Conservation (phyloP, 2,329 filamentous ascomycete species). For the Fusarium continuum region DNA sequence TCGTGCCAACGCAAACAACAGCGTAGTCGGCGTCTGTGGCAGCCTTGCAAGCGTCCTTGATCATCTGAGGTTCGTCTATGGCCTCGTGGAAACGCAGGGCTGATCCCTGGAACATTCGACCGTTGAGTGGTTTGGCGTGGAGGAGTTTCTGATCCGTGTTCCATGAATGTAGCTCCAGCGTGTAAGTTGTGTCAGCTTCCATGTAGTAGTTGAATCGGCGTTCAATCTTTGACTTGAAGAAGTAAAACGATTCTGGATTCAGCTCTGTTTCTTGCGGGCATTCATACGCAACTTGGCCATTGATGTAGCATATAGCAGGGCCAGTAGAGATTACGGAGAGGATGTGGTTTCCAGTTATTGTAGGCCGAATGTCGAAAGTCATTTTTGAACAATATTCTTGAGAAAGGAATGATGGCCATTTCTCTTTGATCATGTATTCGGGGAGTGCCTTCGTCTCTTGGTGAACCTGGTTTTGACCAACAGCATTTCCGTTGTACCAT, state of each 20-base stretch:
- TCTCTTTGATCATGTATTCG: constrained; percentile 9
- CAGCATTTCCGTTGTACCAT: not conserved
- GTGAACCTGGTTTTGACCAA: not conserved
- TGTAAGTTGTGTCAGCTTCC: not conserved
- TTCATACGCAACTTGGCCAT: not conserved
- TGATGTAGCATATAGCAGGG: not conserved
- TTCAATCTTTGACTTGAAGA: constrained; percentile 12
- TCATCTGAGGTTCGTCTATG: not conserved
- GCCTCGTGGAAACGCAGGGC: constrained; percentile 6
- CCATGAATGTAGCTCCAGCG: not conserved
- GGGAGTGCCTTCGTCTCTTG: not conserved
- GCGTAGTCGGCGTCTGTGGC: not conserved
- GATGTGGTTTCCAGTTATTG: not conserved
- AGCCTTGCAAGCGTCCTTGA: not conserved
- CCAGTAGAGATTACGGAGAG: constrained; percentile 2
- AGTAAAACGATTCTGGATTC: constrained; percentile 5
- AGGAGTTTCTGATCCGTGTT: not conserved
- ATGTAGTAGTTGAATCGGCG: not conserved
- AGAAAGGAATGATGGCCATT: not conserved
- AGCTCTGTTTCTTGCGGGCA: not conserved
- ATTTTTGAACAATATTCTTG: not conserved
- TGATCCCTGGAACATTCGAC: constrained; percentile 9
- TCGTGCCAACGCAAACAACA: not conserved
- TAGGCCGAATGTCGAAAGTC: not conserved
- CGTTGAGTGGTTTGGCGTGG: not conserved